Conservation (phyloP, 2,329 filamentous ascomycete genomes). For the Xylaria sp. region DNA sequence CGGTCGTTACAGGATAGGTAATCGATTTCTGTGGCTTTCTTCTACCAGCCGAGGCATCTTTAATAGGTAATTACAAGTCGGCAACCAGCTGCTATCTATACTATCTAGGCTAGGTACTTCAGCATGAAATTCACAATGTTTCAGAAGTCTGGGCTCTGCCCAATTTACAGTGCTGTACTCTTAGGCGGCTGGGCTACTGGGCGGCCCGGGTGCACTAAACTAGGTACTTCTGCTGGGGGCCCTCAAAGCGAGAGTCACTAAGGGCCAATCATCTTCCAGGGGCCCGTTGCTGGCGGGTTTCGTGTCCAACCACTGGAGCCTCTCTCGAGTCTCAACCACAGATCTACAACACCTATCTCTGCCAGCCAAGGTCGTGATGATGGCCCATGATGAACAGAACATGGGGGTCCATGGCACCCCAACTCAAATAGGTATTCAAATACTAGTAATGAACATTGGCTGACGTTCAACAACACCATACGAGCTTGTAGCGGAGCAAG, state of each 20-base stretch:
- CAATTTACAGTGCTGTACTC: background rate
- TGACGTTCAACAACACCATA: slow-evolving; percentile 11
- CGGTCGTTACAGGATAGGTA: background rate
- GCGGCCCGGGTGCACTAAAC: too few species aligned
- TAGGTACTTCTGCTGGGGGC: background rate
- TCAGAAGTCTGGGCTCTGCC: slow-evolving; percentile 22
- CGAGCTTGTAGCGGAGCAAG: background rate
- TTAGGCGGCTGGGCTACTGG: slow-evolving; percentile 7
- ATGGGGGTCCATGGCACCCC: slow-evolving; percentile 11
- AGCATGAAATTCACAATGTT: slow-evolving; percentile 10
- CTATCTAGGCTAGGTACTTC: background rate
- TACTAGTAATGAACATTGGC: slow-evolving; percentile 15
- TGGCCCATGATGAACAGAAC: slow-evolving; percentile 4
- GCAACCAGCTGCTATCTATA: background rate
- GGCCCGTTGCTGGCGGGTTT: slow-evolving; percentile 29
- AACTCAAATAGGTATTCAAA: background rate
- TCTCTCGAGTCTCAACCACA: background rate
- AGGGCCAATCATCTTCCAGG: slow-evolving; percentile 28
- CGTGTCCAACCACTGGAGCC: slow-evolving; percentile 12
- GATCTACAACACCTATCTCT: background rate
- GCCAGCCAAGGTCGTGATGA: slow-evolving; percentile 13
- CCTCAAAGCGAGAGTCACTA: background rate
- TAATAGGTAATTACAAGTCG: background rate
- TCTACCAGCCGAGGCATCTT: background rate
- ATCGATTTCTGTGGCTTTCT: background rate